Base-by-base conservation (phyloP, 2,329 filamentous ascomycete species). In the Nigrospora sphaerica region DNA sequence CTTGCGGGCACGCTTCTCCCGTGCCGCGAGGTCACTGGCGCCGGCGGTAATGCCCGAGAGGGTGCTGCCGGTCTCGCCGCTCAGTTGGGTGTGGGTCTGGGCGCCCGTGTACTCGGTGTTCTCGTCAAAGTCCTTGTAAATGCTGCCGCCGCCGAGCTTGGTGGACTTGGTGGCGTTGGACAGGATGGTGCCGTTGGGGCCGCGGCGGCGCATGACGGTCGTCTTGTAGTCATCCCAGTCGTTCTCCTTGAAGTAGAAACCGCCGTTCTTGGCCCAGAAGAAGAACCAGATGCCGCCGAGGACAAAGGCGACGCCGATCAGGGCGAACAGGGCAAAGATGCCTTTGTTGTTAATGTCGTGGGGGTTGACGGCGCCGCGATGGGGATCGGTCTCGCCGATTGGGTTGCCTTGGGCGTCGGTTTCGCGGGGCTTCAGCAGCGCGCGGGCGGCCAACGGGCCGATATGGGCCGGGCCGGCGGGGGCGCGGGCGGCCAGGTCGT, bases 181-280 rank as follows among this genome's bases (percentile, higher is more conserved):
- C 5, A 96, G 74, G 2, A 92, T 83, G 39, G 86, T 91, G 36
- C 92, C 92, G 67, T 96, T 91, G 6, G 91, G 89, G 1, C 90
- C 91, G 59, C 86, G 90, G 45, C 91, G 86, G 37, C 93, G 80
- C 39, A 98, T 69, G 2, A 98, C 93, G 0, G 92, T 96, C 1
- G 86, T 85, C 65, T 97, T 97, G 80, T 98, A 98, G 61, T 98
- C 93, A 6, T 97, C 92, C 92, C 93, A 98, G 67, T 98, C 93
- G 33, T 81, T 75, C 52, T 95, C 72, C 40, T 78, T 78, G 75
- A 90, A 97, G 52, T 86, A 73, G 71, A 97, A 96, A 13, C 93
- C 93, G 51, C 93, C 93, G 57, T 97, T 95, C 69, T 87, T 92
- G 47, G 92, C 92, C 86, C 88, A 95, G 77, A 95, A 95, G 78